Evolutionary conservation across 176 grass and related monocot genomes (phyloP).

Genomic region (Thalia dealbata): DNA sequence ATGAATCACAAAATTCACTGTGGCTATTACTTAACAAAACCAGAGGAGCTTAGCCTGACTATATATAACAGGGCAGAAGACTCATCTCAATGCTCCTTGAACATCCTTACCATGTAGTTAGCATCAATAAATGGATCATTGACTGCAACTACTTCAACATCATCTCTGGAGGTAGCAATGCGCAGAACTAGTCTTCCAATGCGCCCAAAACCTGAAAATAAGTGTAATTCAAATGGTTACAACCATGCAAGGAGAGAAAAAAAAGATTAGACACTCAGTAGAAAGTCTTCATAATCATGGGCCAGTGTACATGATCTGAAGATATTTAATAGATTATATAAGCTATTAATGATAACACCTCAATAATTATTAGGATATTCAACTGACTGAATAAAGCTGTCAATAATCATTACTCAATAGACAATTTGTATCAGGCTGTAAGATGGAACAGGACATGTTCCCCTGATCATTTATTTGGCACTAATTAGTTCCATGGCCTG

Average conservation of each 20-base stretch:
- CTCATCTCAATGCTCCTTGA: neutral
- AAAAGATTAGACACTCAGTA: neutral
- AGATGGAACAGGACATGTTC: no score
- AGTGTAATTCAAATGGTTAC: neutral
- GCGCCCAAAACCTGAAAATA: conserved; percentile 70
- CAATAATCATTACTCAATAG: no score
- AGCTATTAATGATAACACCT: neutral
- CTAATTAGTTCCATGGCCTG: no score
- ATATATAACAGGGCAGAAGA: neutral
- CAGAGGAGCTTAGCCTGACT: no score
- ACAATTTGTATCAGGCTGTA: no score
- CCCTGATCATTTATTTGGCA: no score
- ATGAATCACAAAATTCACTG: no score
- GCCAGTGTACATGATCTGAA: neutral
- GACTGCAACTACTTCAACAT: conserved; percentile 96
- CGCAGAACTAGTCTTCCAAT: conserved; percentile 91
- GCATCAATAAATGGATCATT: conserved; percentile 97
- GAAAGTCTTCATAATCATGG: neutral
- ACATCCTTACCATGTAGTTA: conserved; percentile 82
- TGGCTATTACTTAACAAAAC: no score
- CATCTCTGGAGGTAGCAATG: conserved; percentile 80
- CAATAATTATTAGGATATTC: neutral
- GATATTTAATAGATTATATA: neutral
- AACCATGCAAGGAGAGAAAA: neutral
- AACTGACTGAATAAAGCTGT: no score